Evolutionary conservation across 1,284 basidiomycete genomes (phyloP).

Genomic region (Anthracocystis setariae): DNA sequence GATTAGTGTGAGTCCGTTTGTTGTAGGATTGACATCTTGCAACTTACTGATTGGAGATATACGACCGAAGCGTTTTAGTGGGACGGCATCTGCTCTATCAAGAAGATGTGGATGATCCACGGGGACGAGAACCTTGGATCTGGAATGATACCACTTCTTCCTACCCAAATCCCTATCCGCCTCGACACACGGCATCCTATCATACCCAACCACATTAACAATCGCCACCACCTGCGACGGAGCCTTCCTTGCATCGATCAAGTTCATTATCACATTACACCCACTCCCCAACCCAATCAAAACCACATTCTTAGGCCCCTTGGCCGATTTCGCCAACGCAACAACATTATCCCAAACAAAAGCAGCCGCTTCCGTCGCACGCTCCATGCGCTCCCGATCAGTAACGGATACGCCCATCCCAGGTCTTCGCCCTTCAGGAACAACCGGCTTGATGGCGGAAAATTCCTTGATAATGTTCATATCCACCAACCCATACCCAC

Average conservation of each 20-base stretch:
- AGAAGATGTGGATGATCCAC: constrained; percentile 31
- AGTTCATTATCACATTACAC: constrained; percentile 77
- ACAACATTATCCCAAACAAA: constrained; percentile 97
- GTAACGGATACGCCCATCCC: not conserved
- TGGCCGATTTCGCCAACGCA: constrained; percentile 71
- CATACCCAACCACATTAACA: constrained; percentile 50
- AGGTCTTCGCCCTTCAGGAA: not conserved
- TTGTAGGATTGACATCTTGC: too few relatives aligned
- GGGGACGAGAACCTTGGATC: constrained; percentile 32
- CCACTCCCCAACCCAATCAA: constrained; percentile 88
- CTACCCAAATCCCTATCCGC: constrained; percentile 1
- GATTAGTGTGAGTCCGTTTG: not conserved
- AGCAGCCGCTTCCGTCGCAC: constrained; percentile 32
- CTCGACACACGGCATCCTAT: constrained; percentile 35
- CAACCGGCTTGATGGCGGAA: constrained; percentile 55
- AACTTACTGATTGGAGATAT: constrained; percentile 30
- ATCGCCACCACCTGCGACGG: constrained; percentile 41
- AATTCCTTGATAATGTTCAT: constrained; percentile 84
- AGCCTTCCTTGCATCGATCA: constrained; percentile 73
- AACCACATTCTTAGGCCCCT: constrained; percentile 75
- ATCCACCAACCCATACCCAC: constrained; percentile 82
- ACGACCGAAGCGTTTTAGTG: constrained; percentile 33
- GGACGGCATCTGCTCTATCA: constrained; percentile 18
- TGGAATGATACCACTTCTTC: constrained; percentile 43
- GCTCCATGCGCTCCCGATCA: not conserved